Evolutionary conservation across 2,329 filamentous ascomycete genomes (phyloP).

Genomic region (Diaporthe sp.): DNA sequence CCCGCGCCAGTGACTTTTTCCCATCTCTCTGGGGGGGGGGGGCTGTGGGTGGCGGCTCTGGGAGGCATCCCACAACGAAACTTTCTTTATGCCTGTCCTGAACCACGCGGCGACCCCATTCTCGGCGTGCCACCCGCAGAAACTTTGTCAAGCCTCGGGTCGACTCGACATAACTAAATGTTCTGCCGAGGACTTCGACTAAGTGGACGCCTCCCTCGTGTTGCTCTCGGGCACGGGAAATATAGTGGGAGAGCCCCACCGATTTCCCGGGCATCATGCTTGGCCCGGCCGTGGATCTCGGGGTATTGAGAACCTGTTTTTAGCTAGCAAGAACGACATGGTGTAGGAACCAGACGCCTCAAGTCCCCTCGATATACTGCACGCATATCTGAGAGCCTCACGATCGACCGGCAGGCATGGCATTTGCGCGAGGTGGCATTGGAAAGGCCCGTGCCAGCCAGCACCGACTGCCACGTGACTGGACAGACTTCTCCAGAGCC

Average conservation of each 20-base stretch:
- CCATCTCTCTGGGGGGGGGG: background rate
- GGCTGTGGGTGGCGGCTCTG: background rate
- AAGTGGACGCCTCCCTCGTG: background rate
- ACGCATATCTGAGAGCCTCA: background rate
- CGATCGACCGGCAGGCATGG: conserved; percentile 14
- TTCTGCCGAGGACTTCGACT: background rate
- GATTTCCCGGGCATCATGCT: conserved; percentile 6
- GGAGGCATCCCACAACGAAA: background rate
- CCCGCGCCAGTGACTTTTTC: background rate
- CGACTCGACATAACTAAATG: conserved; percentile 1
- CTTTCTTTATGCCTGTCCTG: background rate
- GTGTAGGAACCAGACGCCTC: background rate
- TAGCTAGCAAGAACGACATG: background rate
- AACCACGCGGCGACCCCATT: background rate
- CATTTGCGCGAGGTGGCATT: background rate
- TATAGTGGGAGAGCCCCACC: conserved; percentile 5
- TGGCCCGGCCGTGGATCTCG: conserved; percentile 16
- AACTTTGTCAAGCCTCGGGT: conserved; percentile 11
- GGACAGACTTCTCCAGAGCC: background rate
- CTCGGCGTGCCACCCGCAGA: background rate
- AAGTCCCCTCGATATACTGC: background rate
- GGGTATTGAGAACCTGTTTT: background rate
- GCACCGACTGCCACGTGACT: conserved; percentile 13
- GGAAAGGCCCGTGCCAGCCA: conserved; percentile 7
- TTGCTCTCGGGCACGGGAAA: conserved; percentile 15